Base-by-base conservation (phyloP, 2,329 filamentous ascomycete genomes). In the Fusarium caatingaense region DNA sequence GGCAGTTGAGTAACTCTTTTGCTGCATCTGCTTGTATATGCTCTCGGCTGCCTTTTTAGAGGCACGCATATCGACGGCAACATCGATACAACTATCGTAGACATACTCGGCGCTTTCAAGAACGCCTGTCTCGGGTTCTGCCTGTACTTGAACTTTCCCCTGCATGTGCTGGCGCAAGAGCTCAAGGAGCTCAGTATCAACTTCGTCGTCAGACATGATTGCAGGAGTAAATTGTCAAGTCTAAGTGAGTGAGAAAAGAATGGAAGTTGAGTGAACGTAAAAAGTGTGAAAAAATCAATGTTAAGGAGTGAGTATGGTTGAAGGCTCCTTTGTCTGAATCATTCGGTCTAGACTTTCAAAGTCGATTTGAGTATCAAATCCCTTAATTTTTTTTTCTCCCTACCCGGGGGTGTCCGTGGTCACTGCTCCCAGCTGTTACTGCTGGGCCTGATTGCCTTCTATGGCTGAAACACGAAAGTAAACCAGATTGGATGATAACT, bases 51-150 rank as follows among this genome's bases (percentile, higher is more conserved):
- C 95, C 32, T 86, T 86, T 80, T 96, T 97, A 56, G 92, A 94
- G 51, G 92, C 90, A 59, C 88, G 86, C 85, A 94, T 94, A 76
- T 95, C 92, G 45, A 99, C 84, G 13, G 93, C 93, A 34, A 99
- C 93, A 78, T 99, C 96, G 78, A 97, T 94, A 68, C 93, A 89
- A 80, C 98, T 96, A 82, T 97, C 90, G 81, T 92, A 97, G 76
- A 98, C 91, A 81, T 91, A 93, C 80, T 97, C 90, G 46, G 94
- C 94, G 67, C 90, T 88, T 69, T 93, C 85, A 7, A 98, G 87
- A 42, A 98, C 94, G 53, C 91, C 92, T 8, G 93, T 97, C 74
- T 95, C 92, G 21, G 92, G 87, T 23, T 90, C 86, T 21, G 87
- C 81, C 48, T 86, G 80, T 56, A 88, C 76, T 27, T 83, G 79